Evolutionary conservation across 2,329 filamentous ascomycete genomes (phyloP), one percentile per base, ranked within the genome.

Genomic region (Reticulascus tulasneorum): DNA sequence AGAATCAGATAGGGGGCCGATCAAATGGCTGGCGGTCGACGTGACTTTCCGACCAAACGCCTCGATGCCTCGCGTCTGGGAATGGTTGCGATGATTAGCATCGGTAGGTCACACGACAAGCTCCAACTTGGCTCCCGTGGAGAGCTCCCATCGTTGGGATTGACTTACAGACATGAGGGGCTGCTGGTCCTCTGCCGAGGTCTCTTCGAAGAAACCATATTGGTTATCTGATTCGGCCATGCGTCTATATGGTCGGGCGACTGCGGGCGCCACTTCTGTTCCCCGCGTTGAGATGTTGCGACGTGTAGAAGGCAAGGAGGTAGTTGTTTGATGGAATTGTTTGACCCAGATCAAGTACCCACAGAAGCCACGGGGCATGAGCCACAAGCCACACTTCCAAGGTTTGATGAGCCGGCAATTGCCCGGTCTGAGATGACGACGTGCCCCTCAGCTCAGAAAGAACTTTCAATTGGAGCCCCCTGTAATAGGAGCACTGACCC

Each of bases 1-100:
- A 53, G 64, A 62, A 45, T 82, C 77, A 49, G 65, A 56, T 38
- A 78, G 64, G 29, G 83, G 79, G 28, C 77, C 83, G 54, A 97
- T 94, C 49, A 98, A 73, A 61, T 94, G 89, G 54, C 81, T 86
- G 38, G 93, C 93, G 15, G 93, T 97, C 19, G 88, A 88, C 20
- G 90, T 93, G 45, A 97, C 89, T 66, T 96, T 98, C 56, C 91
- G 82, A 49, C 89, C 81, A 63, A 98, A 96, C 37, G 87, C 86
- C 66, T 96, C 90, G 51, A 97, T 70, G 47, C 93, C 86, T 52
- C 88, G 84, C 37, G 87, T 81, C 89, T 95, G 53, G 33, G 31
- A 46, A 38, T 45, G 40, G 13, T n/a, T n/a, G n/a, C n/a, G n/a
- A 35, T 37, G 39, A 37, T 53, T 44, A 52, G 45, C 31, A 18